Evolutionary conservation across 768 basidiomycete genomes (phyloP), one percentile per base, ranked within the genome.

Genomic region (Tephrocybe sp.): DNA sequence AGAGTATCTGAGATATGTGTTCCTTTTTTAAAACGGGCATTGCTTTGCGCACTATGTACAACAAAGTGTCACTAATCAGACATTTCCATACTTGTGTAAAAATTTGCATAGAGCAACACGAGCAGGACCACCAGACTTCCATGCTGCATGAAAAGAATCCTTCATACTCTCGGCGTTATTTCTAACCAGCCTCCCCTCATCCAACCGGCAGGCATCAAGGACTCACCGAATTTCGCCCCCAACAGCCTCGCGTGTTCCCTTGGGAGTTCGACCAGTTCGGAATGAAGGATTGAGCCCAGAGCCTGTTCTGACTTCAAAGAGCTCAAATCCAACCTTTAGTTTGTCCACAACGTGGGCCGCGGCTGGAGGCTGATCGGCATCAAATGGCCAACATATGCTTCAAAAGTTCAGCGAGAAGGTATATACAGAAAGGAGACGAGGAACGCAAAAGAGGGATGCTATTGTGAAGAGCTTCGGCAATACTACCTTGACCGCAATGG

Each of bases 331-430:
- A 5, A 35, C 57, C 13, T 57, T 49, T 17, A 64, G 54, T 14
- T 50, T 56, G 2, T 54, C 53, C 2, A 52, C 46, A 13, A 62
- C 47, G 16, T 60, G 54, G 0, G 36, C 46, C 0, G 62, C 59
- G 1, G 57, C 53, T 1, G 51, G 19, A 1, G 62, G 62, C 45
- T 64, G 62, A 26, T 64, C 60, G 3, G 42, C 55, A 11, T 51
- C 47, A 39, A 64, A 55, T 1, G 60, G 62, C 62, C 62, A 64
- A 19, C 52, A 57, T 12, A 64, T 62, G 36, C 62, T 64, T 22
- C 26, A 26, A 26, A 26, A 26, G 7, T 26, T 26, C 26, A 26
- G 3, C 7, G 4, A 26, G 26, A 26, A 26, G 7, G 22, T n/a
- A 16, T 39, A 5, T 19, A 7, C 26, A 7, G 19, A n/a, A 14